Conservation (phyloP, 2,329 filamentous ascomycete species). For the Xylariomycetidae sp. region DNA sequence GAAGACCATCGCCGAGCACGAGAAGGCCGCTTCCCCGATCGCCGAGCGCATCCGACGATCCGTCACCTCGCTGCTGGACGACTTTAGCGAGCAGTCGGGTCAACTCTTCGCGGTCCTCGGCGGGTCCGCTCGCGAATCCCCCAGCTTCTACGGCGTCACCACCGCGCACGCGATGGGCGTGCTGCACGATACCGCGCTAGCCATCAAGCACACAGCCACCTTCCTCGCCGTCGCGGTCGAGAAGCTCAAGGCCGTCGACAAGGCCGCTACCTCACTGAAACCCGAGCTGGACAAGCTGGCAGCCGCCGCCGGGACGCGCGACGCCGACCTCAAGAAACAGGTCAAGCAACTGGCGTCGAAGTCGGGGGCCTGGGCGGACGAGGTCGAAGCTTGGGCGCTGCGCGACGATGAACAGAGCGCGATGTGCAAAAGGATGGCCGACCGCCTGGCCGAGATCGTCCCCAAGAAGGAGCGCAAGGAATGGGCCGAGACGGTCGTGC, state of each 20-base stretch:
- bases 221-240: slow-evolving; percentile 27
- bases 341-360: slow-evolving; percentile 28
- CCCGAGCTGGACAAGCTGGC: slow-evolving; percentile 28
- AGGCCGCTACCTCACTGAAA: slow-evolving; percentile 26
- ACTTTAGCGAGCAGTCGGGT: slow-evolving; percentile 12
- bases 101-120: slow-evolving; percentile 13
- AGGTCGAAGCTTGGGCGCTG: slow-evolving; percentile 29
- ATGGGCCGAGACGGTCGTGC: slow-evolving; percentile 24
- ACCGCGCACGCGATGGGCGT: slow-evolving; percentile 30
- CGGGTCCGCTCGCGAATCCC: slow-evolving; percentile 9
- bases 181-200: slow-evolving; percentile 31
- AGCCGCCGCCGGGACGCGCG: slow-evolving; percentile 14
- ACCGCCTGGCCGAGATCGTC: slow-evolving; percentile 3
- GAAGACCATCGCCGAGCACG: slow-evolving; percentile 8
- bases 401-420: slow-evolving; percentile 6
- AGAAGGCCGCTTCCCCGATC: slow-evolving; percentile 4
- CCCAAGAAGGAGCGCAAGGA: slow-evolving; percentile 3
- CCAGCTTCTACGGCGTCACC: slow-evolving; percentile 24
- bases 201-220: slow-evolving; percentile 23
- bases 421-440: not conserved
- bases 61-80: slow-evolving; percentile 2
- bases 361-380: slow-evolving; percentile 33
- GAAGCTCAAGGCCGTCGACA: slow-evolving; percentile 26
- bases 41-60: slow-evolving; percentile 4
- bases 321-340: slow-evolving; percentile 24